Evolutionary conservation across 2,329 filamentous ascomycete species (phyloP), one percentile per base, ranked within the genome.

Genomic region (Aureobasidium mangrovei): DNA sequence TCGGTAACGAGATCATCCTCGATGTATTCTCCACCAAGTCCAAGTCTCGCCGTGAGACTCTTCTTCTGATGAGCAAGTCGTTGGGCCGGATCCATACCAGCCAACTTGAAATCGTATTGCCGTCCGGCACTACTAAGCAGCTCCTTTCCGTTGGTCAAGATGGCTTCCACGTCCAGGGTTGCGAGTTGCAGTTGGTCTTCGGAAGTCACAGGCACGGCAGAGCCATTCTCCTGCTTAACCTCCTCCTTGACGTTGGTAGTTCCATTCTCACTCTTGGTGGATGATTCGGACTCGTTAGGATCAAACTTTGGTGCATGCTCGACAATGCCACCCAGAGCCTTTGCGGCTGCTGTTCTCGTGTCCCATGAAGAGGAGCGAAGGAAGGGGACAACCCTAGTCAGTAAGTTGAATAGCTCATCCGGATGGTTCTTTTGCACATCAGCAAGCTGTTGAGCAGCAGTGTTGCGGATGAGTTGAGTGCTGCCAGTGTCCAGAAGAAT

Each of bases 371-470:
- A 95, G 62, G 93, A 91, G 56, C 88, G 83, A 31, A 98, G 78
- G 70, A 96, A 98, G 1, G 93, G 91, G n/a, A 98, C 84, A 32
- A 98, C 91, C 57, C 91, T 81, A 31, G 89, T 91, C 9, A 98
- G 79, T 5, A 98, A 79, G 67, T 97, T 96, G 73, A 97, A 97
- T 1, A 98, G 77, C 70, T 98, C 94, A 72, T 98, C 91, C 0
- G 93, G 93, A 64, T 97, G 93, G 69, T 93, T 88, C 69, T 96
- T 97, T 72, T 98, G 94, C 70, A 95, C 93, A 72, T 98, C 93
- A 58, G 91, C 93, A 59, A 98, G 80, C 73, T 98, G 93, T 67
- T 94, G 90, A 58, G 95, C 93, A 59, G 93, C 94, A 59, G 93
- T 98, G 67, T 96, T 95, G 62, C 94, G 85, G 67, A 98, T 97